Evolutionary conservation across 176 grass and related monocot genomes (phyloP).

Genomic region (Alopecurus myosuroides): DNA sequence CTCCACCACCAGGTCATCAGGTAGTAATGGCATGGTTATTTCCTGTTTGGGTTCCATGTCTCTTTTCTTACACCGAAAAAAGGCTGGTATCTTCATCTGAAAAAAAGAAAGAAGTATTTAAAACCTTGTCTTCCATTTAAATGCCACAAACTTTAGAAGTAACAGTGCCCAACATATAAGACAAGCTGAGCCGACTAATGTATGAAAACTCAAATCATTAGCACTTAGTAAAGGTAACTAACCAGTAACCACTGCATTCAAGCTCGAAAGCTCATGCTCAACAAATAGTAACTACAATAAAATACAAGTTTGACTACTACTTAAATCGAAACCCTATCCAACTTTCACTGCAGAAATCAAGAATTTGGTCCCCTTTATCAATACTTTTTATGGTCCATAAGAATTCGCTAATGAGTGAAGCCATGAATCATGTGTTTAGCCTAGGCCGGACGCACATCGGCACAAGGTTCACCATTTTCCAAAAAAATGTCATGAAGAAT

Average conservation of each 20-base stretch:
- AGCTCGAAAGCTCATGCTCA: neutral
- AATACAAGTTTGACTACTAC: neutral
- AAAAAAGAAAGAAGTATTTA: neutral
- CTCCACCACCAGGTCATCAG: slow-evolving; percentile 24
- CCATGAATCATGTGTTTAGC: neutral
- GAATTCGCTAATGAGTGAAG: neutral
- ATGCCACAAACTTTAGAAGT: neutral
- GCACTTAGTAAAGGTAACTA: neutral
- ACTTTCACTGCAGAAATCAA: neutral
- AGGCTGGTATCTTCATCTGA: neutral
- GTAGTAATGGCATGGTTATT: neutral
- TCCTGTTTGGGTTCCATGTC: neutral
- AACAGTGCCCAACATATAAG: neutral
- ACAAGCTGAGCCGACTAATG: neutral
- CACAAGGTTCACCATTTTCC: neutral
- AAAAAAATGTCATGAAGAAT: neutral
- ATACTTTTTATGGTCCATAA: neutral
- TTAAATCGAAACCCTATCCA: neutral
- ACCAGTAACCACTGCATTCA: neutral
- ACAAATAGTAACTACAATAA: neutral
- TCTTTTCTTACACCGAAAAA: neutral
- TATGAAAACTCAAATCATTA: neutral
- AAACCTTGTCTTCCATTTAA: neutral
- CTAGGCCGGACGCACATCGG: neutral
- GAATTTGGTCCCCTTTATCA: neutral